These are phyloP conservation scores for Phytomonas francai DNA, from an alignment of 208 protist genomes.

Conservation along the genomic window DNA sequence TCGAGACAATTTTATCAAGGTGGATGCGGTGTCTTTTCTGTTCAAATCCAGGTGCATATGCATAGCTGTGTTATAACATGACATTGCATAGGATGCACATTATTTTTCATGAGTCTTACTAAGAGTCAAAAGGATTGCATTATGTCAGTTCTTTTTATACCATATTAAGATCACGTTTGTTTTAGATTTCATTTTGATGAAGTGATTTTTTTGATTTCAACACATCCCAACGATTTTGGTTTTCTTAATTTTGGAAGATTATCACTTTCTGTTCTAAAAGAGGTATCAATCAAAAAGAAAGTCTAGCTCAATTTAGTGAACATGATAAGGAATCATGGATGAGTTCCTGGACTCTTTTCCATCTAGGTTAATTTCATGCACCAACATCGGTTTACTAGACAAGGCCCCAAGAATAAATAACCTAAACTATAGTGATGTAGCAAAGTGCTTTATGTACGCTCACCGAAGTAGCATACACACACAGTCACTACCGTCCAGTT, in stretches of 20 bases:
- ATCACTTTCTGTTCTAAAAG: not conserved
- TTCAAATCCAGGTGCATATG: not conserved
- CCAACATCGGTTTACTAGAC: conserved; percentile 33
- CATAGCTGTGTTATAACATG: not conserved
- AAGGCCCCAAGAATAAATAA: conserved; percentile 7
- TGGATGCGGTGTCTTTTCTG: not conserved
- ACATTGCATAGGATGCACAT: not conserved
- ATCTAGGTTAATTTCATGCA: conserved; percentile 26
- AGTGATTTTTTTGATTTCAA: not conserved
- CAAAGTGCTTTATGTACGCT: conserved; percentile 51
- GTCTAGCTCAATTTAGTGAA: not conserved
- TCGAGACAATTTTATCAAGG: not conserved
- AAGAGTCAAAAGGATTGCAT: not conserved
- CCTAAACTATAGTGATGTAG: conserved; percentile 40
- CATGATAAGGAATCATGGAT: conserved; percentile 39
- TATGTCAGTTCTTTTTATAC: not conserved
- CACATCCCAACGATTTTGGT: not conserved
- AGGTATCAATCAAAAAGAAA: not conserved
- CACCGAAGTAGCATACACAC: conserved; percentile 59
- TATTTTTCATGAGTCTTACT: not conserved
- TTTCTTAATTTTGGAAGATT: not conserved
- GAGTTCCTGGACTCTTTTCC: conserved; percentile 46
- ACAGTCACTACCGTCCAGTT: conserved; percentile 34
- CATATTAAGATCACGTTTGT: not conserved
- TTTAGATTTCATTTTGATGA: not conserved